phyloP scores from a whole-genome alignment of 371 early-diverging fungal species.

The Mucor irregularis region DNA sequence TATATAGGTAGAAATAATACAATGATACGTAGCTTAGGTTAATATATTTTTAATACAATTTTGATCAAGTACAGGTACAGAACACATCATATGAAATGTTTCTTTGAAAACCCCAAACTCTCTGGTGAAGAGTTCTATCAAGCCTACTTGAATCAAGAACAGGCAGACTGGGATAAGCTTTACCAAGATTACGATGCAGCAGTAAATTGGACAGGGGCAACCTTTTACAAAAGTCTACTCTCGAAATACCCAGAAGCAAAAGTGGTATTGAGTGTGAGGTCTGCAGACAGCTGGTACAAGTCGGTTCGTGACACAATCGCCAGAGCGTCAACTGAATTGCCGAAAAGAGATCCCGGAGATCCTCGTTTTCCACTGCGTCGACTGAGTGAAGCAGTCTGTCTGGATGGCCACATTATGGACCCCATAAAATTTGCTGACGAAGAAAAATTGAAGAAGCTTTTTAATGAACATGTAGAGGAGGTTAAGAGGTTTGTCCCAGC shows the following conservation, averaged over 20 bases:
- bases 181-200: constrained; percentile 34
- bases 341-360: too few relatives aligned
- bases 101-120: constrained; percentile 2
- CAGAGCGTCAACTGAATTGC: too few relatives aligned
- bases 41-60: too few relatives aligned
- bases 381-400: too few relatives aligned
- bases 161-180: constrained; percentile 30
- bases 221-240: constrained; percentile 25
- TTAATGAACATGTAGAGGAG: constrained; percentile 25
- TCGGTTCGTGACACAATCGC: constrained; percentile 28
- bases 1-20: too few relatives aligned
- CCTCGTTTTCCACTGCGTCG: too few relatives aligned
- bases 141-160: constrained; percentile 15
- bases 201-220: constrained; percentile 32
- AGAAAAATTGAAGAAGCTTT: constrained; percentile 17
- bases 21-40: too few relatives aligned
- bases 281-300: constrained; percentile 38
- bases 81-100: constrained; percentile 19
- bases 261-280: constrained; percentile 29
- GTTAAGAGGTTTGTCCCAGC: constrained; percentile 28
- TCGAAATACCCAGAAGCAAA: constrained; percentile 38
- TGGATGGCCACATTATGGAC: too few relatives aligned
- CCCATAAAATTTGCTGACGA: constrained; percentile 23
- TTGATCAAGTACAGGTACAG: constrained; percentile 18
- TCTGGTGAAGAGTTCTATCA: constrained; percentile 15